Evolutionary conservation across 495 filamentous ascomycete species (phyloP), one percentile per base, ranked within the genome.

Genomic region (Trichocladium uniseriatum): DNA sequence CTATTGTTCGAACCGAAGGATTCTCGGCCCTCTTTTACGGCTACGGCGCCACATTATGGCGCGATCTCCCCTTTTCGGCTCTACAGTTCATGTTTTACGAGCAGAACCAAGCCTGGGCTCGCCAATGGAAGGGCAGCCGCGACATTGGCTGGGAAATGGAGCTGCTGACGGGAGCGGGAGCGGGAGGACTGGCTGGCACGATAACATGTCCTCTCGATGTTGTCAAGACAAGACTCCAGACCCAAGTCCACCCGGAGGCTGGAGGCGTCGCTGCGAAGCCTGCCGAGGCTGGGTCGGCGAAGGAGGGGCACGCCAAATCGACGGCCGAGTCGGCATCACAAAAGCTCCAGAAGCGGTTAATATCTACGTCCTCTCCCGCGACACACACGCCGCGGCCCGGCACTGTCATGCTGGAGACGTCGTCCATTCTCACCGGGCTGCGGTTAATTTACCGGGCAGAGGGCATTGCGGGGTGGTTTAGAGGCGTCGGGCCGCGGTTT

Each of bases 41-140:
- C 2, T 98, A 92, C 64, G 90, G 89, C 60, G 84, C 92, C 14
- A 98, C 92, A 0, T 80, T 98, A 19, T 94, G 86, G 72, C 86
- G 92, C 49, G 92, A 97, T 61, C 78, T 98, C 6, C 92, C 92
- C 1, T 98, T 94, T 63, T 95, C 89, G 10, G 92, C 92, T 0
- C 69, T 98, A 7, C 91, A 96, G 62, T 98, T 97, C 66, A 88
- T 94, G 45, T 97, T 98, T 63, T 98, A 96, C 66, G 92, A 98
- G 66, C 86, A 96, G 65, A 88, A 86, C 57, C 91, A 89, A 52
- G 77, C 69, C 16, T 76, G 85, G 75, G 90, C 92, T 1, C 86
- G 81, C 58, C 58, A 81, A 43, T 95, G 81, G 76, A 69, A 68
- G 61, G 55, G 69, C 20, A 80, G 79, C 34, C 72, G 78, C 38